Conservation (phyloP, 441 rosid species). For the Codiaeum variegatum region DNA sequence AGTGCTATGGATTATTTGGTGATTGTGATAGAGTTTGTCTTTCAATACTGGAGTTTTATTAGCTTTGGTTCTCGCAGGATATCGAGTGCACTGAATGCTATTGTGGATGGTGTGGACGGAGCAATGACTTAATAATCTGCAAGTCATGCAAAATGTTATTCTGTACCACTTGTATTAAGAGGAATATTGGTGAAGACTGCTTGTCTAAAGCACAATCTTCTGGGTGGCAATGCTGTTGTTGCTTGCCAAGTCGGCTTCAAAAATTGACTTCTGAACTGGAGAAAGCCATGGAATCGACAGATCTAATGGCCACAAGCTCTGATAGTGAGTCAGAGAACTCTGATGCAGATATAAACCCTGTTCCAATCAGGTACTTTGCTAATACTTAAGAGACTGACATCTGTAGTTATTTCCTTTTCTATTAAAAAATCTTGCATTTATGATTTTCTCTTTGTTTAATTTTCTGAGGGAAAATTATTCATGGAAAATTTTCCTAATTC, state of each 20-base stretch:
- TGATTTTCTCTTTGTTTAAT: not conserved
- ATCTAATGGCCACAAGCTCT: conserved; percentile 50
- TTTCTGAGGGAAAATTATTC: not conserved
- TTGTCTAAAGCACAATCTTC: conserved; percentile 57
- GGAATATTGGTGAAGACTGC: conserved; percentile 79
- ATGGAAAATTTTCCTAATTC: not conserved
- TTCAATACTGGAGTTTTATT: conserved; percentile 22
- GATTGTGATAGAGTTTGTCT: not conserved
- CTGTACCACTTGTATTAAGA: conserved; percentile 72
- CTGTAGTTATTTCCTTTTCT: not conserved
- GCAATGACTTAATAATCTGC: conserved; percentile 69
- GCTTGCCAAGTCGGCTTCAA: conserved; percentile 74
- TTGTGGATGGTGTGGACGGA: conserved; percentile 93
- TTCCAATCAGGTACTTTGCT: conserved; percentile 49
- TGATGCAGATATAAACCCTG: conserved; percentile 44
- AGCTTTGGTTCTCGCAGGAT: conserved; percentile 47
- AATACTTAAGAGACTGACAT: conserved; percentile 11
- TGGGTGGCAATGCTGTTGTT: conserved; percentile 86
- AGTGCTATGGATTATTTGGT: not conserved
- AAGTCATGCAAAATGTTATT: conserved; percentile 72
- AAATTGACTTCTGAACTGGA: conserved; percentile 64
- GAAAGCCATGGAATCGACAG: conserved; percentile 60
- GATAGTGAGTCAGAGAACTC: conserved; percentile 78
- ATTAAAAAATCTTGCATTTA: no score
- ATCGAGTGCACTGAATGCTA: conserved; percentile 60